Base-by-base conservation (phyloP, 768 basidiomycete genomes). In the Pleurotus giganteus region DNA sequence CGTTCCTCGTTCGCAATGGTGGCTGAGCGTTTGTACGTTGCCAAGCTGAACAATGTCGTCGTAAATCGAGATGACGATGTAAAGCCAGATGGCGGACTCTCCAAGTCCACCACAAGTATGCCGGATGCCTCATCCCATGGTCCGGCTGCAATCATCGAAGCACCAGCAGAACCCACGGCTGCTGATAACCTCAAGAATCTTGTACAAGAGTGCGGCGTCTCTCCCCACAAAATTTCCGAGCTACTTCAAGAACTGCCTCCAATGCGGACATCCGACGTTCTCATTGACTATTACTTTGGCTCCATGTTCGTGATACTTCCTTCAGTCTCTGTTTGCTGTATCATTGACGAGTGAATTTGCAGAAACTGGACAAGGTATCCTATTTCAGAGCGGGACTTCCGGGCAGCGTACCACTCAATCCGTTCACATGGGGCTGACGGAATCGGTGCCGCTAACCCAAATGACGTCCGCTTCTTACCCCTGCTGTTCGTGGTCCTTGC, bases 331-430 rank as follows among this genome's bases (percentile, higher is more conserved):
- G 26, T 27, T 43, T 43, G 24, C 27, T 37, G 50, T 37, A 36
- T 21, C 24, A 55, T 45, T n/a, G n/a, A n/a, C n/a, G n/a, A n/a
- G n/a, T n/a, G n/a, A n/a, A 26, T 47, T 32, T 46, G 55, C 63
- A 92, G 94, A 66, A 96, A 97, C 64, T 94, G 91, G 85, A 93
- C 93, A 19, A 84, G 94, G 37, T 96, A 96, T 71, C 94, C 94
- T 46, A 79, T 96, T 13, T 91, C 89, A 26, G 94, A 95, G 61
- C 78, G 78, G 47, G 86, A 90, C 58, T 95, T 97, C 65, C 82
- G 93, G 36, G 63, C 77, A 26, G 79, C 88, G 0, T 93, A 89
- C 64, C 69, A 78, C 17, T 84, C 88, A 4, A 73, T 91, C 41
- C 80, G 75, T 60, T 71, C 75, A 37, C 82, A 86, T 69, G 78